Evolutionary conservation across 495 filamentous ascomycete genomes (phyloP), one percentile per base, ranked within the genome.

Genomic region (Podospora bellae-mahoneyi): DNA sequence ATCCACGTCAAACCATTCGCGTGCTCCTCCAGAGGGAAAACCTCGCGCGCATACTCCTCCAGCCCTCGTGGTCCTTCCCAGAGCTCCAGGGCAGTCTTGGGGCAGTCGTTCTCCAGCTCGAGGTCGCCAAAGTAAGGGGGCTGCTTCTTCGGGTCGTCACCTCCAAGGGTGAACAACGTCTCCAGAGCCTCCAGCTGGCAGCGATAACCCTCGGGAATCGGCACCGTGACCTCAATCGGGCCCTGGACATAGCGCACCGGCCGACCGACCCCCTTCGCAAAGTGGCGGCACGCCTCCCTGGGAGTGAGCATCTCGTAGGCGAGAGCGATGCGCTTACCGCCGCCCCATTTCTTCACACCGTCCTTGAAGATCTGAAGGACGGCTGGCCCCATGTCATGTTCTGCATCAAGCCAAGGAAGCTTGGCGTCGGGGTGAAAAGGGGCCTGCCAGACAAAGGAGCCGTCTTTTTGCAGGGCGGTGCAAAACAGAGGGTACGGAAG

Each of bases 301-400:
- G 95, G 95, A 0, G 91, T 92, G 30, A 98, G 85, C 63, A 93
- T 88, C 77, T 97, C 92, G 80, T 96, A 98, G 23, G 95, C 93
- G 27, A 99, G 85, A 3, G 93, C 91, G 67, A 99, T 92, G 60
- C 94, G 96, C 89, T 91, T 87, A 75, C 94, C 90, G 23, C 89
- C 89, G 87, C 91, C 91, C 95, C 95, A 99, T 76, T 91, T 93
- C 73, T 84, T 84, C 1, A 89, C 83, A 2, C 95, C 95, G 73
- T 97, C 94, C 77, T 97, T 99, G 84, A 98, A 91, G 68, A 99
- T 89, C 78, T 98, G 95, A 18, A 97, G 83, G 18, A 99, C 87
- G 0, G 95, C 90, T n/a, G 95, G 92, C 3, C 95, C 95, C 5
- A 97, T 90, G 69, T 99, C 95, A 74, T 99, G 95, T 76, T 99